phyloP scores from a whole-genome alignment of 1,284 basidiomycete species.

The Xerocomus nothofagi region DNA sequence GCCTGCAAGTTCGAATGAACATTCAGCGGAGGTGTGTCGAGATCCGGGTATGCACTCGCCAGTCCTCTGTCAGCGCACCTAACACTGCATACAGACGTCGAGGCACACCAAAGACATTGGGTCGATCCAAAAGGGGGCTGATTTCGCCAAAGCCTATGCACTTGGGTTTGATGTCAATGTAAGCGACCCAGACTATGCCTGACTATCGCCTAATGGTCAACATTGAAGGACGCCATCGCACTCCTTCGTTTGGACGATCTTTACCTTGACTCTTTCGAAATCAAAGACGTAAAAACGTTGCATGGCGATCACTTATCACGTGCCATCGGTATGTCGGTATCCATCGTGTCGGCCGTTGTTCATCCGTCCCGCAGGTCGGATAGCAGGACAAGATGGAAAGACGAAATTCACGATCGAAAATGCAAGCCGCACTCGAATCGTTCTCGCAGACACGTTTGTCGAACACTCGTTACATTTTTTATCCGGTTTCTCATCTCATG shows the following conservation, averaged over 20 bases:
- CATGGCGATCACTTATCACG: conserved; percentile 96
- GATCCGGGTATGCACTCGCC: conserved; percentile 68
- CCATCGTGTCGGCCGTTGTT: background rate
- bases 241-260: conserved; percentile 94
- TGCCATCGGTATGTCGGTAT: conserved; percentile 73
- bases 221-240: conserved; percentile 85
- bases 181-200: conserved; percentile 25
- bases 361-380: conserved; percentile 63
- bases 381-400: conserved; percentile 97
- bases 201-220: conserved; percentile 1
- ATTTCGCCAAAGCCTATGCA: conserved; percentile 95
- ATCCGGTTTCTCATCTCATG: conserved; percentile 3
- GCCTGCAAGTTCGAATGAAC: conserved; percentile 97
- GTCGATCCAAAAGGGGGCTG: conserved; percentile 95
- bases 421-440: conserved; percentile 91
- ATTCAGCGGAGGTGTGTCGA: conserved; percentile 87
- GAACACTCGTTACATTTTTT: conserved; percentile 16
- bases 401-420: conserved; percentile 99
- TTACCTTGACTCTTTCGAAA: conserved; percentile 97
- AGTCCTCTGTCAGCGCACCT: conserved; percentile 3
- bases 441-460: conserved; percentile 91
- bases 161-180: conserved; percentile 94
- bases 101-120: conserved; percentile 92
- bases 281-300: conserved; percentile 98
- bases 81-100: conserved; percentile 68